Percentiles rank a stretch among this genome's conserved stretches.
phyloP scores from a whole-genome alignment of 768 basidiomycete species.

The Amanita phalloides region DNA sequence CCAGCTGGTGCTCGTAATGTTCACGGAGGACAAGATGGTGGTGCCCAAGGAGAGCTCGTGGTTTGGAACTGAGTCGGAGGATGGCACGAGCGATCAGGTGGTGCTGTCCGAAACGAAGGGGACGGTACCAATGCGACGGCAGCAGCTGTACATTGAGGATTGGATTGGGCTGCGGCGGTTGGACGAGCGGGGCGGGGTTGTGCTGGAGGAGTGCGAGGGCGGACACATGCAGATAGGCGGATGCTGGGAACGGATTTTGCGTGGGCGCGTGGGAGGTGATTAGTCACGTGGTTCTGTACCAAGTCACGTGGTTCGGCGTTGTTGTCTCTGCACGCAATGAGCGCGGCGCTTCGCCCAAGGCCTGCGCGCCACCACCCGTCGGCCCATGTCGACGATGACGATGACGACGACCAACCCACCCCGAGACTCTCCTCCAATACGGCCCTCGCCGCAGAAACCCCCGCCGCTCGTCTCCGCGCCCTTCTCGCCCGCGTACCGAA shows the following conservation, averaged over 20 bases:
- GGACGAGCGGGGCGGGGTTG: conserved; percentile 54
- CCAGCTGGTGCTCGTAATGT: conserved; percentile 64
- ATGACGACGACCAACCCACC: conserved; percentile 27
- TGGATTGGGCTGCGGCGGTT: conserved; percentile 72
- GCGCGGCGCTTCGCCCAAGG: conserved; percentile 15
- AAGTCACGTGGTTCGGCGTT: neutral
- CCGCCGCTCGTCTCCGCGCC: conserved; percentile 55
- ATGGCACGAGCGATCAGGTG: conserved; percentile 12
- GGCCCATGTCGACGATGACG: conserved; percentile 16
- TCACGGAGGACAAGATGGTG: conserved; percentile 64
- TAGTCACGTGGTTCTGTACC: conserved; percentile 3
- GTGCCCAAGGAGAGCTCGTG: conserved; percentile 79
- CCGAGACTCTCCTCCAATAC: conserved; percentile 23
- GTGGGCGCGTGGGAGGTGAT: conserved; percentile 22
- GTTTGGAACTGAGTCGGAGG: conserved; percentile 66
- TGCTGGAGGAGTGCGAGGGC: conserved; percentile 54
- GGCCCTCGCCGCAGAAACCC: conserved; percentile 26
- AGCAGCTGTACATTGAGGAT: conserved; percentile 66
- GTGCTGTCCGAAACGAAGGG: conserved; percentile 1
- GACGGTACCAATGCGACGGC: conserved; percentile 61
- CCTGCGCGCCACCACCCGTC: neutral
- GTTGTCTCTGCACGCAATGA: conserved; percentile 6
- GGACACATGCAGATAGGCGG: conserved; percentile 64
- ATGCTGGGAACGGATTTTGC: conserved; percentile 50
- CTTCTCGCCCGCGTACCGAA: conserved; percentile 41